A percentile compares a stretch with the other conserved stretches of the same genome.
phyloP scores from a whole-genome alignment of 805 yeast genomes.

The Metschnikowia picachoensis region DNA sequence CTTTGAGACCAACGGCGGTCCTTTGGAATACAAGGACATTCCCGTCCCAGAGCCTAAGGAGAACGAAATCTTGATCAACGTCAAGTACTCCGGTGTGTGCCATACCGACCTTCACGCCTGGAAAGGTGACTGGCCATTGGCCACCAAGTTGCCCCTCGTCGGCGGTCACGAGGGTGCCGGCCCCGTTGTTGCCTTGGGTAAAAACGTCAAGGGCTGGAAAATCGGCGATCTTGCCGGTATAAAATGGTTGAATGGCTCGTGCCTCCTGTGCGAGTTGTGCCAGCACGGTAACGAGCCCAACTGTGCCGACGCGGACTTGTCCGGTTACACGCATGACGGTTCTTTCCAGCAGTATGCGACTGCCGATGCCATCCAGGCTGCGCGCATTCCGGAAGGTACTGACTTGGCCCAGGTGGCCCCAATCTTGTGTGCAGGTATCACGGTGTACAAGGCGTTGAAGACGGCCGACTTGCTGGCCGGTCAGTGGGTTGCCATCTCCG shows the following conservation, averaged over 20 bases:
- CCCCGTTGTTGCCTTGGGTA: conserved; percentile 41
- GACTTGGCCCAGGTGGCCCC: conserved; percentile 58
- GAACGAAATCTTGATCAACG: conserved; percentile 39
- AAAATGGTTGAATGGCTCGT: conserved; percentile 46
- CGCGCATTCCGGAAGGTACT: conserved; percentile 51
- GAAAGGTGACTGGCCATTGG: conserved; percentile 47
- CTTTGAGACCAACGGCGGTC: conserved; percentile 42
- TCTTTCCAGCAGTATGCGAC: conserved; percentile 66
- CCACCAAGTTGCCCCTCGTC: conserved; percentile 43
- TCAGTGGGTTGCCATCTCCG: conserved; percentile 71
- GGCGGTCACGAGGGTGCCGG: conserved; percentile 51
- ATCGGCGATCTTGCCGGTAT: conserved; percentile 43
- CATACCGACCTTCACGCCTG: conserved; percentile 47
- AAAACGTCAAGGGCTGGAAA: conserved; percentile 40
- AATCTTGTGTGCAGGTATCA: conserved; percentile 64
- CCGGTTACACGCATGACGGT: conserved; percentile 75
- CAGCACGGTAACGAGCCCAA: conserved; percentile 42
- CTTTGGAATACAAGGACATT: conserved; percentile 35
- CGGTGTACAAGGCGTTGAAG: conserved; percentile 66
- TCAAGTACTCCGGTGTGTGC: conserved; percentile 45
- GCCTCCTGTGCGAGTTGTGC: conserved; percentile 41
- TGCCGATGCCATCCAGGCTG: conserved; percentile 63
- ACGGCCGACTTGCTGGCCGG: conserved; percentile 57
- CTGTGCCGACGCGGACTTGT: conserved; percentile 63
- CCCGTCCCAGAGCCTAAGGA: conserved; percentile 42